Conservation (phyloP, 2,329 filamentous ascomycete species). For the Phyllosticta citribraziliensis region DNA sequence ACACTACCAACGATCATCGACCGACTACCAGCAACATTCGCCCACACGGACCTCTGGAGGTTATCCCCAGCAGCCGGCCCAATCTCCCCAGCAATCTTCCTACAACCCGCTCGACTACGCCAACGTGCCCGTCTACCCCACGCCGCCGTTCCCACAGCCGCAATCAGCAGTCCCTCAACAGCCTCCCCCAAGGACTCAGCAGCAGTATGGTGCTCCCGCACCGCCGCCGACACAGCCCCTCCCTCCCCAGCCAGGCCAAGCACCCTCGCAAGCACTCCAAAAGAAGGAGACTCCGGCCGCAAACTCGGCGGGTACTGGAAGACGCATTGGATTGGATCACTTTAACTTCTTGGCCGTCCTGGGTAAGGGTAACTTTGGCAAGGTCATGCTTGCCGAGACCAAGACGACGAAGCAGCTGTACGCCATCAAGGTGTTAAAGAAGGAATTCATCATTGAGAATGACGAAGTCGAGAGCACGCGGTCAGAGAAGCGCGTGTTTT, state of each 20-base stretch:
- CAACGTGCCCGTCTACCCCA: conserved; percentile 28
- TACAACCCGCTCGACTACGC: conserved; percentile 76
- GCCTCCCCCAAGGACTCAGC: conserved; percentile 26
- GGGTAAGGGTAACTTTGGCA: conserved; percentile 98
- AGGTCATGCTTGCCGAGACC: conserved; percentile 98
- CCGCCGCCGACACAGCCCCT: conserved; percentile 36
- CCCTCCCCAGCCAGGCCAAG: conserved; percentile 31
- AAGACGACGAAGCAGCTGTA: conserved; percentile 88
- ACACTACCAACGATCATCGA: conserved; percentile 35
- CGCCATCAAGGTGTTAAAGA: conserved; percentile 98
- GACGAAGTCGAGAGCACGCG: conserved; percentile 97
- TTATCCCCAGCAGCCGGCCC: conserved; percentile 32
- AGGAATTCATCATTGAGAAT: conserved; percentile 99
- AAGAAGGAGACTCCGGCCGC: conserved; percentile 59
- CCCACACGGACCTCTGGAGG: conserved; percentile 23
- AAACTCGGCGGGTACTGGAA: conserved; percentile 59
- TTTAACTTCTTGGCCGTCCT: conserved; percentile 98
- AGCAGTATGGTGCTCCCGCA: conserved; percentile 25
- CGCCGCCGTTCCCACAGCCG: conserved; percentile 21
- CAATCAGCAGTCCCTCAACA: conserved; percentile 24
- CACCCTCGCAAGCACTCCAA: conserved; percentile 24
- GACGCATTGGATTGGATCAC: conserved; percentile 88
- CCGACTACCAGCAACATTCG: conserved; percentile 28
- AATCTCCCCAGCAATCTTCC: conserved; percentile 44
- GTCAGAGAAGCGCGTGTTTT: conserved; percentile 93